Evolutionary conservation across 2,329 filamentous ascomycete genomes (phyloP).

Genomic region (Aspergillus carbonarius): DNA sequence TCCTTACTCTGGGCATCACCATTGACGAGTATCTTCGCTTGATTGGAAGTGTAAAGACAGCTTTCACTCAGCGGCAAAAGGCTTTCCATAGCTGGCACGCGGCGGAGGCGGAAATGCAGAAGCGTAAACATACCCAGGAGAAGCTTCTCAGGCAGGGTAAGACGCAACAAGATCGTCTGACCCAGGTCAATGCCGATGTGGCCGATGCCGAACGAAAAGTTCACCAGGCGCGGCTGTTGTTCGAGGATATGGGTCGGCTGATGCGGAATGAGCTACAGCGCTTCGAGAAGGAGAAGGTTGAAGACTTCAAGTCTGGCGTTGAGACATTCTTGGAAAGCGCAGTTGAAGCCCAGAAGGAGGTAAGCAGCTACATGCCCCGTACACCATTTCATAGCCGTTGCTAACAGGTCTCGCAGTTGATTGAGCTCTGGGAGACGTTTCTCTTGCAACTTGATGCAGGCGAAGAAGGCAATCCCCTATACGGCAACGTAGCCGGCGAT

Average conservation of each 20-base stretch:
- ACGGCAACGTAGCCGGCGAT: constrained; percentile 29
- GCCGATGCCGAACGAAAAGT: constrained; percentile 92
- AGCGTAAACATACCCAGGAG: constrained; percentile 84
- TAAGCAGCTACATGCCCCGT: constrained; percentile 43
- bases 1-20: constrained; percentile 93
- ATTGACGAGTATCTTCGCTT: constrained; percentile 97
- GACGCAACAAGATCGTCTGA: constrained; percentile 91
- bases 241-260: constrained; percentile 94
- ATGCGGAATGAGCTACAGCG: constrained; percentile 89
- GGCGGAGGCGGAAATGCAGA: constrained; percentile 85
- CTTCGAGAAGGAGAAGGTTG: constrained; percentile 96
- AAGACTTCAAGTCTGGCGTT: constrained; percentile 97
- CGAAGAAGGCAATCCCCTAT: constrained; percentile 66
- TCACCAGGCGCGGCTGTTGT: constrained; percentile 82
- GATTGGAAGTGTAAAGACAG: constrained; percentile 91
- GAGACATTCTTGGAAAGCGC: constrained; percentile 97
- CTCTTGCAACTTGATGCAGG: constrained; percentile 93
- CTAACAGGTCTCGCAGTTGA: constrained; percentile 52
- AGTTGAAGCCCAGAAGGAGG: constrained; percentile 98
- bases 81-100: constrained; percentile 92
- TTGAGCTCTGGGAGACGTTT: constrained; percentile 98
- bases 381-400: neutral
- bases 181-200: constrained; percentile 88
- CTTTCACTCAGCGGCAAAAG: constrained; percentile 90
- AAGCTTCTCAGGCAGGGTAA: constrained; percentile 94